Percentiles rank a stretch among this genome's conserved stretches.
phyloP scores from a whole-genome alignment of 441 rosid genomes.

The Pelargonium exstipulatum region DNA sequence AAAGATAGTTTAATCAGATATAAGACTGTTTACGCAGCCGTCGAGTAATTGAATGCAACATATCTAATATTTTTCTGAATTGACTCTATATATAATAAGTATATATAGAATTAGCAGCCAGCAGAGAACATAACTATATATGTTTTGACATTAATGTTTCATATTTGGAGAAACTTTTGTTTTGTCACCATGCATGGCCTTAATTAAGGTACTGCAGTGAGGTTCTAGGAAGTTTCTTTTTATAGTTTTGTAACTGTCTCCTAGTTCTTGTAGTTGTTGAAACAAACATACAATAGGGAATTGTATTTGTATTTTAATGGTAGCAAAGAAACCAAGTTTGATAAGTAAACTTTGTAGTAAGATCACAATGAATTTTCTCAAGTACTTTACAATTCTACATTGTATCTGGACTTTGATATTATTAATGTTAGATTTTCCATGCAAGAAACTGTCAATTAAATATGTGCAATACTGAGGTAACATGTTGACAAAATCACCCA shows the following conservation, averaged over 20 bases:
- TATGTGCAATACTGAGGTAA: conserved; percentile 19
- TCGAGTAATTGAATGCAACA: too few relatives aligned
- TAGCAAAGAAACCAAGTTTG: conserved; percentile 25
- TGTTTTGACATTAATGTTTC: too few relatives aligned
- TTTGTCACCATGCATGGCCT: too few relatives aligned
- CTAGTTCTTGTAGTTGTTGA: not conserved
- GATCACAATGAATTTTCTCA: too few relatives aligned
- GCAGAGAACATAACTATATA: too few relatives aligned
- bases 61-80: too few relatives aligned
- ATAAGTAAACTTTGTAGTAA: conserved; percentile 14
- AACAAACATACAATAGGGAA: not conserved
- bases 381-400: too few relatives aligned
- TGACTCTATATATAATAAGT: too few relatives aligned
- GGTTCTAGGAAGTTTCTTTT: not conserved
- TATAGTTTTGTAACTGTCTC: not conserved
- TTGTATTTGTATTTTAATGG: not conserved
- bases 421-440: not conserved
- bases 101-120: too few relatives aligned
- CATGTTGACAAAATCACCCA: not conserved
- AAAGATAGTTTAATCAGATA: too few relatives aligned
- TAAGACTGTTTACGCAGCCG: too few relatives aligned
- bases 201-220: not conserved
- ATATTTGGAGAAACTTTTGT: too few relatives aligned
- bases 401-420: not conserved
- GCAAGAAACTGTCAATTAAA: conserved; percentile 14